These are phyloP conservation scores for Pichia sp. DNA, from an alignment of 1,139 yeast genomes.

Conservation along the genomic window DNA sequence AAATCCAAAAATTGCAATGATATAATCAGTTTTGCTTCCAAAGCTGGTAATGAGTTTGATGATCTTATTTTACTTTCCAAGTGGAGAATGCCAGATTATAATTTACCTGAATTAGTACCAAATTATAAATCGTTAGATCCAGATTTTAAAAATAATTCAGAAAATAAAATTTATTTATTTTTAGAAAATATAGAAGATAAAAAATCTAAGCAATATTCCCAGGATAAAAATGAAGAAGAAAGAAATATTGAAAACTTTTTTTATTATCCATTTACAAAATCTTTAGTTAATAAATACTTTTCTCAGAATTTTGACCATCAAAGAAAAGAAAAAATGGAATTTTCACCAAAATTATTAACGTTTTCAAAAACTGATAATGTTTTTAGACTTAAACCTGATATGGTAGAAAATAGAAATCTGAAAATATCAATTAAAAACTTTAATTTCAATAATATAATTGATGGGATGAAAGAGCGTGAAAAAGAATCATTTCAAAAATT, in stretches of 20 bases:
- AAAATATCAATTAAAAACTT: neutral
- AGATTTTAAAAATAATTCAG: neutral
- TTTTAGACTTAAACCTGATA: neutral
- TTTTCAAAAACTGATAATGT: no score
- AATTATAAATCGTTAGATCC: neutral
- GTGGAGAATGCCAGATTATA: constrained; percentile 2
- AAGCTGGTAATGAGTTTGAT: neutral
- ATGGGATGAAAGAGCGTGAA: no score
- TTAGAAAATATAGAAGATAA: neutral
- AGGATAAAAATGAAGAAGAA: neutral
- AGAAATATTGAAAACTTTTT: constrained; percentile 5
- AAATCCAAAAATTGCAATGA: neutral
- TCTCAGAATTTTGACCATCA: neutral
- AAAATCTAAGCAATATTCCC: neutral
- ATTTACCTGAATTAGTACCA: neutral
- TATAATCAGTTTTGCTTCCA: no score
- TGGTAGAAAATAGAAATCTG: neutral
- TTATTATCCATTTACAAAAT: constrained; percentile 7
- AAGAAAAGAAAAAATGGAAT: neutral
- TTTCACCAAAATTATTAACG: no score
- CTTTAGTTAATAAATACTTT: neutral
- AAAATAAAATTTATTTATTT: constrained; percentile 3
- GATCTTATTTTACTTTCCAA: neutral
- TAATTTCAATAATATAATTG: neutral
- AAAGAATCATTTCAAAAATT: no score